phyloP scores from a whole-genome alignment of 2,329 filamentous ascomycete genomes.

The Cladosporium colombiae region DNA sequence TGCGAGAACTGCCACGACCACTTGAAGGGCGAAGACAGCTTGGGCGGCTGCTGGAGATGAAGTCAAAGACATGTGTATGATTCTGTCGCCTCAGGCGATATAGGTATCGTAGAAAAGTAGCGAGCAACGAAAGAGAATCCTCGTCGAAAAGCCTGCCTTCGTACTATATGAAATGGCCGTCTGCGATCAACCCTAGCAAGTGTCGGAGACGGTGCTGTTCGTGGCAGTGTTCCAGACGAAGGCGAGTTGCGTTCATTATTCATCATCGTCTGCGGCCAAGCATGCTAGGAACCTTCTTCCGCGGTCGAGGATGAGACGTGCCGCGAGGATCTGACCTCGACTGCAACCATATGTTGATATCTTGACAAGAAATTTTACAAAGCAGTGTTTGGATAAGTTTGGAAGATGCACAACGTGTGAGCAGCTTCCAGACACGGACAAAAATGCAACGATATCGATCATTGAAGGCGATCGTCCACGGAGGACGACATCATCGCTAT shows the following conservation, averaged over 20 bases:
- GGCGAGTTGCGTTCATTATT: background rate
- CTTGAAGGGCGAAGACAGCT: conserved; percentile 19
- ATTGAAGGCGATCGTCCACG: background rate
- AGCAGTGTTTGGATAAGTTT: background rate
- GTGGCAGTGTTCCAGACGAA: background rate
- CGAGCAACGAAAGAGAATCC: background rate
- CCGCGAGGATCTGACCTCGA: background rate
- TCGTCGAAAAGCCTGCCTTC: background rate
- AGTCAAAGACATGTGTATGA: conserved; percentile 7
- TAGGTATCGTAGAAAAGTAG: background rate
- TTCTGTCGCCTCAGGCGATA: background rate
- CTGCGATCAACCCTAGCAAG: background rate
- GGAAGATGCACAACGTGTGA: background rate
- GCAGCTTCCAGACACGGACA: background rate
- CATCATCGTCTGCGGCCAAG: background rate
- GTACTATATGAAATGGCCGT: background rate
- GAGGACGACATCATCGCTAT: background rate
- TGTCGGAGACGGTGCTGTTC: background rate
- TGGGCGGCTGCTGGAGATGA: background rate
- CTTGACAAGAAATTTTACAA: background rate
- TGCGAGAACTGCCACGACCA: conserved; percentile 15
- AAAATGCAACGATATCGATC: background rate
- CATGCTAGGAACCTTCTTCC: background rate
- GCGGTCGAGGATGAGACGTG: background rate
- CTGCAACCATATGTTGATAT: background rate